phyloP scores from a whole-genome alignment of 164 flowering plant species.

The Malania oleifera region DNA sequence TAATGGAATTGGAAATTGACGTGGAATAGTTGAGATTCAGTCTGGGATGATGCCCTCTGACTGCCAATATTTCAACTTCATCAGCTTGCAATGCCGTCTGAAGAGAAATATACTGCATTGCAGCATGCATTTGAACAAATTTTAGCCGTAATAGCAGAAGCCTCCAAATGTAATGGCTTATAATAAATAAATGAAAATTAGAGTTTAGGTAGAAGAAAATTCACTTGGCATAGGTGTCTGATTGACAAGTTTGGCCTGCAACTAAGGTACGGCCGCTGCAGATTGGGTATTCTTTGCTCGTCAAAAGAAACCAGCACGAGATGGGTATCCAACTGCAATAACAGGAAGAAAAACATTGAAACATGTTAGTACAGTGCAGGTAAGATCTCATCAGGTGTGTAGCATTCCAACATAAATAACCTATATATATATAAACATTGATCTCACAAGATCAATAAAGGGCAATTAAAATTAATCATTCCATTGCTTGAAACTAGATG shows the following conservation, averaged over 20 bases:
- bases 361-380: conserved; percentile 3
- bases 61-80: conserved; percentile 50
- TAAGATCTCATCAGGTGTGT: not conserved
- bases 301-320: conserved; percentile 58
- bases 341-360: conserved; percentile 8
- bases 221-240: conserved; percentile 56
- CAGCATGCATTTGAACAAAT: conserved; percentile 1
- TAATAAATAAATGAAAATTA: not conserved
- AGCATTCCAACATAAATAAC: not conserved
- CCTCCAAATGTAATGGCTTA: not conserved
- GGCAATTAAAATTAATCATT: too few species aligned
- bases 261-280: conserved; percentile 63
- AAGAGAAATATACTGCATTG: conserved; percentile 56
- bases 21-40: conserved; percentile 17
- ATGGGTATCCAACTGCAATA: conserved; percentile 55
- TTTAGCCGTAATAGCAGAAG: not conserved
- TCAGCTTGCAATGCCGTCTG: conserved; percentile 40
- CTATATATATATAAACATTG: too few species aligned
- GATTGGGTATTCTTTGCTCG: conserved; percentile 43
- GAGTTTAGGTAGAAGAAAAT: conserved; percentile 1
- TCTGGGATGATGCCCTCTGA: conserved; percentile 26
- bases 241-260: conserved; percentile 63
- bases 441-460: too few species aligned
- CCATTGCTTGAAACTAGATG: too few species aligned
- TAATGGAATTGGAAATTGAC: conserved; percentile 5